Base-by-base conservation (phyloP, 2,329 filamentous ascomycete genomes). In the Scedosporium boydii region DNA sequence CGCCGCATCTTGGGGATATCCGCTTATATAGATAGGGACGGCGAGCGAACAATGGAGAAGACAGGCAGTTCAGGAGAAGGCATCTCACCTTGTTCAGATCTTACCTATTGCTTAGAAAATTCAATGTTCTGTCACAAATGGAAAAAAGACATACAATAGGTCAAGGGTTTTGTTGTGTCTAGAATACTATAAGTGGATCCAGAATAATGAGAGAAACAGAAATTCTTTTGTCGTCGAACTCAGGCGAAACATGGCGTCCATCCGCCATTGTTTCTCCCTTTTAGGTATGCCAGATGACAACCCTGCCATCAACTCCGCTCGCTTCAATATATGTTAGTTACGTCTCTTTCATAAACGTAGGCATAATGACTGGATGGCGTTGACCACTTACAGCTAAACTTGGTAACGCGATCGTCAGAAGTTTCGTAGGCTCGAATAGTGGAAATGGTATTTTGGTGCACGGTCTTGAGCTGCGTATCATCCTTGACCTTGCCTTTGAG, bases 371-470 rank as follows among this genome's bases (percentile, higher is more conserved):
- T 48, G 44, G 21, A 29, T 16, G 51, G 2, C n/a, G 3, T 23
- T 10, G 18, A 14, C 48, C 53, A 59, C 89, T 86, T 84, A 91
- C 90, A 95, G 77, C 89, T 96, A 69, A 98, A 93, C 76, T 93
- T 91, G 64, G 77, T 83, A 9, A 96, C 86, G 53, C 76, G 77
- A 57, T 82, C 84, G 38, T 83, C 86, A 51, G 80, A 79, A 62
- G 83, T 83, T 69, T 92, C 85, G 72, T 88, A 97, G 21, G 85
- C 81, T 53, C 95, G 85, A 59, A 99, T 80, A 2, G 87, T 96
- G 71, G 85, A 91, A 72, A 99, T 90, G 27, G 93, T 96, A 77
- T 99, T 99, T 74, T 99, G 95, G 76, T 99, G 95, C 57, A 95
- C 86, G 10, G 95, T 98, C 78, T 91, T 95, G 68, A 99, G 82